These are phyloP conservation scores for Tetracladium setigerum DNA, from an alignment of 495 filamentous ascomycete species.

Conservation along the genomic window DNA sequence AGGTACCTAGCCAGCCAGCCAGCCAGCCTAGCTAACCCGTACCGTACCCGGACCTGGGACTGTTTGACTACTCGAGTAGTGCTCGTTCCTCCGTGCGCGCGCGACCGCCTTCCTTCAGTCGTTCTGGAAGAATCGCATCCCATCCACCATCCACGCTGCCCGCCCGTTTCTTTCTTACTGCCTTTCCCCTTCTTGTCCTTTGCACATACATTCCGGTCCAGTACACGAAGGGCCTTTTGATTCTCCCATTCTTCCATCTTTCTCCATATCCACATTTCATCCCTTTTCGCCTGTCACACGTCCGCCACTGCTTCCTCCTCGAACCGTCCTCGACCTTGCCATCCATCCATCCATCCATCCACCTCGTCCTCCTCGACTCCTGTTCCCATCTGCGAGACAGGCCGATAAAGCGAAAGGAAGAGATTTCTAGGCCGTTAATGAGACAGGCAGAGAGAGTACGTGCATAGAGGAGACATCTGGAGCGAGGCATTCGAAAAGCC, in stretches of 20 bases:
- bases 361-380: background rate
- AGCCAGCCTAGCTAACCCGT: too few relatives aligned
- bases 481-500: too few relatives aligned
- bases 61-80: too few relatives aligned
- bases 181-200: constrained; percentile 2
- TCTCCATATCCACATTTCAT: constrained; percentile 7
- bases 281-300: background rate
- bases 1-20: too few relatives aligned
- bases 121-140: too few relatives aligned
- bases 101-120: background rate
- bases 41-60: too few relatives aligned
- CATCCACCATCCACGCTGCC: background rate
- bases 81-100: background rate
- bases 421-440: too few relatives aligned
- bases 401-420: too few relatives aligned
- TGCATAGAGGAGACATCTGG: too few relatives aligned
- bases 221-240: constrained; percentile 19
- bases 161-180: constrained; percentile 1
- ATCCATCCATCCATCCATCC: background rate
- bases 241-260: constrained; percentile 9
- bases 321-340: background rate
- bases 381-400: too few relatives aligned
- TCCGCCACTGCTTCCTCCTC: background rate
- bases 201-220: constrained; percentile 19
- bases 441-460: too few relatives aligned